phyloP scores from a whole-genome alignment of 2,329 filamentous ascomycete species.

The Sclerotinia subarctica region DNA sequence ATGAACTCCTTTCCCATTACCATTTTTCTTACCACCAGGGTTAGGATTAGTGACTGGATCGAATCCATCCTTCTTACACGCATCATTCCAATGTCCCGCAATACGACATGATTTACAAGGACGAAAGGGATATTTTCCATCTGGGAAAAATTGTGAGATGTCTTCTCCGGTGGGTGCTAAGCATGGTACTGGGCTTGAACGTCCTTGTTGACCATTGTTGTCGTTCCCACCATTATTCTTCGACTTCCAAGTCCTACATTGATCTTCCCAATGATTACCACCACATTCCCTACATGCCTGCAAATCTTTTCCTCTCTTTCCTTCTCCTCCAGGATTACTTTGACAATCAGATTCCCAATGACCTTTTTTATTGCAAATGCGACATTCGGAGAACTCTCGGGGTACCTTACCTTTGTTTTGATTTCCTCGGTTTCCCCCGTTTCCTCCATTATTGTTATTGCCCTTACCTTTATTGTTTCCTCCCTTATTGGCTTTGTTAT shows the following conservation, averaged over 20 bases:
- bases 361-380: background rate
- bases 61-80: constrained; percentile 4
- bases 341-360: constrained; percentile 19
- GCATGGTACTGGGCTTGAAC: background rate
- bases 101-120: background rate
- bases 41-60: constrained; percentile 3
- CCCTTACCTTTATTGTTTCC: background rate
- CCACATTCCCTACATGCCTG: background rate
- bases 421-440: background rate
- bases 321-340: background rate
- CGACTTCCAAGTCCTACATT: constrained; percentile 1
- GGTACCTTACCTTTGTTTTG: background rate
- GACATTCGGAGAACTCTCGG: background rate
- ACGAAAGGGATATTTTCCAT: background rate
- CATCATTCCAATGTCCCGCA: constrained; percentile 9
- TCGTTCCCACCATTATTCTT: background rate
- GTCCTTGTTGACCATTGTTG: background rate
- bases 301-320: background rate
- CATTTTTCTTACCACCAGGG: background rate
- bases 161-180: background rate
- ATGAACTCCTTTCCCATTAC: too few relatives aligned
- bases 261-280: constrained; percentile 17
- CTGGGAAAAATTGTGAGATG: background rate
- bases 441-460: background rate
- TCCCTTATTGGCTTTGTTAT: background rate